Base-by-base conservation (phyloP, 441 rosid species). In the Pelargonium australe region DNA sequence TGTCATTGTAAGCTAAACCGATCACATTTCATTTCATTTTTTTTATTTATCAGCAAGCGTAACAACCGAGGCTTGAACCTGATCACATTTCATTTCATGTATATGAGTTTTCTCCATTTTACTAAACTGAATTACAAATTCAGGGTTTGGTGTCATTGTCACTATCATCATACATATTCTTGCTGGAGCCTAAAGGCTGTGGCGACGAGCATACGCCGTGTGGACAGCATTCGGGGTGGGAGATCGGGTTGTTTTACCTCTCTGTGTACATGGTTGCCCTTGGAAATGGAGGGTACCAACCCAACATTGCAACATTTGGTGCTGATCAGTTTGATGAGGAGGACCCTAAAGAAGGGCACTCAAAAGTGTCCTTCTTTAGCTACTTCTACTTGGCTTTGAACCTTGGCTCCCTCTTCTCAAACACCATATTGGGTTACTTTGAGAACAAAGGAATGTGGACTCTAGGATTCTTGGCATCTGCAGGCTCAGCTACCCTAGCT, bases 301-400 rank as follows among this genome's bases (percentile, higher is more conserved):
- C 99, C n/a, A 90, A 77, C 67, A 90, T 92, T 20, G 98, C 96
- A 57, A 92, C 99, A 2, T 83, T 95, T n/a, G 99, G 99, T 34
- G 96, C 99, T 2, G 99, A 95, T 71, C 99, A 95, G 62, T 95
- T 90, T 71, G 98, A 95, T 40, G 97, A 89, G 74, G 91, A 89
- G 34, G 88, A 95, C 75, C 85, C 89, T 10, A 83, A 79, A 68
- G 97, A 90, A 87, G 86, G 85, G 0, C 85, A 79, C 76, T 90
- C 98, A 7, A 95, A 95, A 73, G 85, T 89, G 4, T 79, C 97
- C 4, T 95, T 92, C 69, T 95, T 92, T 68, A 89, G 99, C 85
- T 92, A 90, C 87, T 95, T 92, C 78, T 95, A 95, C 85, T 80
- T 95, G 1, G 90, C 98, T 49, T 62, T 92, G 73, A 95, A 92